Evolutionary conservation across 495 filamentous ascomycete species (phyloP).

Genomic region (Rhypophila decipiens): DNA sequence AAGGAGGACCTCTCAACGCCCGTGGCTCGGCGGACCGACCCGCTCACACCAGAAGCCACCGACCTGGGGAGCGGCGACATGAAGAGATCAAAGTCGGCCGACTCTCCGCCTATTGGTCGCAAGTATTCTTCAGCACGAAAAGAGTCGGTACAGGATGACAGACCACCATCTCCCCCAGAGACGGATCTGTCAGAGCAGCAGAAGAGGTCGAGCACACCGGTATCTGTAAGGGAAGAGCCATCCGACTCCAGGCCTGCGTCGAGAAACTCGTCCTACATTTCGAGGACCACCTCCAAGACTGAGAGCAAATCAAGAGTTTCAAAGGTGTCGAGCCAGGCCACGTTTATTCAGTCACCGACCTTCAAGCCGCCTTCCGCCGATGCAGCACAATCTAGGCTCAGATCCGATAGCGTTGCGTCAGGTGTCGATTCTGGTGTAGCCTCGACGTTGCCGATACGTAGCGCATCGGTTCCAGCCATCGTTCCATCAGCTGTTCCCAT

Average conservation of each 20-base stretch:
- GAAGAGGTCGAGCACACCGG: conserved; percentile 30
- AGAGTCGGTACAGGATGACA: conserved; percentile 30
- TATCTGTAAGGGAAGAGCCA: conserved; percentile 24
- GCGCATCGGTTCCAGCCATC: conserved; percentile 17
- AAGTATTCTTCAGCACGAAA: conserved; percentile 25
- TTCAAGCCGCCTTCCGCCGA: conserved; percentile 8
- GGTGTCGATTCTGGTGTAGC: conserved; percentile 42
- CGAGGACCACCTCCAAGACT: conserved; percentile 36
- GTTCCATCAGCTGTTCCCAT: conserved; percentile 21
- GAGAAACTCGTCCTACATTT: conserved; percentile 32
- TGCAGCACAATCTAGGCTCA: conserved; percentile 4
- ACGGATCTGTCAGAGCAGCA: conserved; percentile 46
- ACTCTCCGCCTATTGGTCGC: conserved; percentile 13
- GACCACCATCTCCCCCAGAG: conserved; percentile 51
- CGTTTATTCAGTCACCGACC: conserved; percentile 24
- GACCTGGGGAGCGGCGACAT: conserved; percentile 56
- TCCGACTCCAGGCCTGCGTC: conserved; percentile 29
- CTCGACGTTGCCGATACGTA: conserved; percentile 57
- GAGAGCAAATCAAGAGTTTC: conserved; percentile 45
- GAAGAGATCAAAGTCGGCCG: conserved; percentile 34
- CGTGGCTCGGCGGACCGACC: conserved; percentile 38
- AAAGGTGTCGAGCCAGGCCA: conserved; percentile 41
- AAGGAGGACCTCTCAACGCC: conserved; percentile 45
- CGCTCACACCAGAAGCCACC: conserved; percentile 73
- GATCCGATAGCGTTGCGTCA: conserved; percentile 14